phyloP scores from a whole-genome alignment of 306 rosid genomes.

The Inga leiocalycina region DNA sequence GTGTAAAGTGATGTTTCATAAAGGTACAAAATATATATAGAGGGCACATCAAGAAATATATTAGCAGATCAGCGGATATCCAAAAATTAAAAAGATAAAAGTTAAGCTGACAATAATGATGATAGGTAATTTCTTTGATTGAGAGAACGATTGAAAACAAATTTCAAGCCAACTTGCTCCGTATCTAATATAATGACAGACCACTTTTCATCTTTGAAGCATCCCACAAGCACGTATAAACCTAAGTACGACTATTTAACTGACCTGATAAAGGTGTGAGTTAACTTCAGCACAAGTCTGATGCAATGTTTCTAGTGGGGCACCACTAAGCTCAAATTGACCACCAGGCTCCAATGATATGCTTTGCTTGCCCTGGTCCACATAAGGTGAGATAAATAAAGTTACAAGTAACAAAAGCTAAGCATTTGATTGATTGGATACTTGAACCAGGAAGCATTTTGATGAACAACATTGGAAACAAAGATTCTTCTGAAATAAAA shows the following conservation, averaged over 20 bases:
- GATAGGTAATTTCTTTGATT: background rate
- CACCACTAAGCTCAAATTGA: constrained; percentile 99
- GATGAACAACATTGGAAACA: constrained; percentile 15
- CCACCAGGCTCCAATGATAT: constrained; percentile 99
- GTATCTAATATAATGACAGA: background rate
- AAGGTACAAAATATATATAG: constrained; percentile 12
- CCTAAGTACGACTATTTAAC: constrained; percentile 13
- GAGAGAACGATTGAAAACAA: background rate
- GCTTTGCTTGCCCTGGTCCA: constrained; percentile 92
- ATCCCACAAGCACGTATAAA: background rate
- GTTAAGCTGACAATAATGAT: constrained; percentile 8
- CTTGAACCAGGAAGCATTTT: constrained; percentile 25
- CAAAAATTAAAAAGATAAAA: background rate
- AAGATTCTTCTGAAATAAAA: constrained; percentile 5
- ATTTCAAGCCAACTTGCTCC: background rate
- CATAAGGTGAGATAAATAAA: background rate
- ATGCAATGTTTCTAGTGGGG: constrained; percentile 97
- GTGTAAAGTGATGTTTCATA: constrained; percentile 20
- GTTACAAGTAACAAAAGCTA: background rate
- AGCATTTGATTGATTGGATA: constrained; percentile 7
- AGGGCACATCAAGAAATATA: constrained; percentile 8
- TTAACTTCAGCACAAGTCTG: constrained; percentile 99
- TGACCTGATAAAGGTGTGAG: constrained; percentile 94
- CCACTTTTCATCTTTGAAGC: background rate
- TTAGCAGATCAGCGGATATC: constrained; percentile 16